phyloP scores from a whole-genome alignment of 2,329 filamentous ascomycete genomes.

The Endothia cerciana region DNA sequence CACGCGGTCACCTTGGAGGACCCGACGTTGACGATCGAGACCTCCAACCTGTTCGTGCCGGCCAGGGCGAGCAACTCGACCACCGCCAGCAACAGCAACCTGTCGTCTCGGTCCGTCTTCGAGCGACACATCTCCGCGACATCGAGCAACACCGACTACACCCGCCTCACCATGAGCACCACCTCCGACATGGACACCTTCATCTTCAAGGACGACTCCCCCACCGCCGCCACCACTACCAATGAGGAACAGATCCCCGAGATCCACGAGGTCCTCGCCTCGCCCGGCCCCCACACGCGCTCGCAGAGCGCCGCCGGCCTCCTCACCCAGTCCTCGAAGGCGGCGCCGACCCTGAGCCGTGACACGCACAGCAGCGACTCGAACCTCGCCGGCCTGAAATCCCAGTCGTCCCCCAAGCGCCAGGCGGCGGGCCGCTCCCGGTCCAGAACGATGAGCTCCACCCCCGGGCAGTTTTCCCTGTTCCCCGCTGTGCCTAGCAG shows the following conservation, averaged over 20 bases:
- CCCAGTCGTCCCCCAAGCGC: conserved; percentile 31
- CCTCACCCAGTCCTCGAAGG: conserved; percentile 17
- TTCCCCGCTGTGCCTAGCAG: conserved; percentile 40
- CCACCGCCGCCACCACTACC: conserved; percentile 21
- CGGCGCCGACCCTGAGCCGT: conserved; percentile 27
- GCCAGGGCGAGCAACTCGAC: conserved; percentile 60
- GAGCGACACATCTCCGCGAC: conserved; percentile 58
- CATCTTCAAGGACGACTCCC: conserved; percentile 30
- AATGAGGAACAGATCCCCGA: conserved; percentile 34
- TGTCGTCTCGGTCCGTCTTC: conserved; percentile 51
- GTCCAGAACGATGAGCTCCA: conserved; percentile 52
- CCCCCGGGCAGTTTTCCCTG: conserved; percentile 51
- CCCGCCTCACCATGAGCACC: conserved; percentile 58
- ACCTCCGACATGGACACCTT: conserved; percentile 45
- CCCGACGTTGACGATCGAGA: conserved; percentile 41
- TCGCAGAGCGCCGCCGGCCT: conserved; percentile 26
- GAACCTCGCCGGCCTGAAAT: conserved; percentile 33
- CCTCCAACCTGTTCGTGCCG: conserved; percentile 39
- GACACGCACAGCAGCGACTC: conserved; percentile 37
- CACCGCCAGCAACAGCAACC: conserved; percentile 51
- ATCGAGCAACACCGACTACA: conserved; percentile 58
- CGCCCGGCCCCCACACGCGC: conserved; percentile 28
- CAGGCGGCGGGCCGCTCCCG: conserved; percentile 43
- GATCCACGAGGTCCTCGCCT: conserved; percentile 37
- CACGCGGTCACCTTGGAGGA: conserved; percentile 39